Base-by-base conservation (phyloP, 2,329 filamentous ascomycete species). In the Fusarium ambrosium region DNA sequence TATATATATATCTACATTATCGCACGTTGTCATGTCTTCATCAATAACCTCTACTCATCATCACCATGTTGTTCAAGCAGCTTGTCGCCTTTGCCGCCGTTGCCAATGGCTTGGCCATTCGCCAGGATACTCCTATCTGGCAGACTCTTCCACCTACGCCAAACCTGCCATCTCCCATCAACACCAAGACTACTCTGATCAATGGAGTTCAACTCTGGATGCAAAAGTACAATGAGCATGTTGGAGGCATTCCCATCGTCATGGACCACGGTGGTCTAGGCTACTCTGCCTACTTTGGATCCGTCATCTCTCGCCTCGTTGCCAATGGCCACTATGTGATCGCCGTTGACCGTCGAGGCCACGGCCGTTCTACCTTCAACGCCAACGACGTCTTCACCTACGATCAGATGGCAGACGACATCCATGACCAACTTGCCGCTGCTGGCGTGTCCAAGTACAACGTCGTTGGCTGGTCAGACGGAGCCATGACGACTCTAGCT, bases 401-500 rank as follows among this genome's bases (percentile, higher is more conserved):
- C 63, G 79, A 82, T 14, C 76, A 80, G 67, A 84, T 85, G 71
- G 83, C 83, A 22, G 66, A 75, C 27, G 84, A 86, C 45, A 82
- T 81, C 6, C 72, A 80, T 32, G 79, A 69, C 6, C 79, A 83
- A 48, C 80, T 85, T 5, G 74, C 78, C 7, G 43, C 74, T 1
- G 72, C 78, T 6, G 80, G 81, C 1, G 76, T 85, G 2, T 64
- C 55, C 5, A 64, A 75, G 63, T 82, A 82, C 71, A 78, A 81
- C 66, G 79, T 83, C 29, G 81, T 85, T 6, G 84, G 84, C 29
- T 86, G 84, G 84, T 84, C 82, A 10, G 84, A 86, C 63, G 84
- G 84, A 45, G 84, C 80, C 39, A 81, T 81, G 22, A 83, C 82
- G 7, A 83, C 83, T 2, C 79, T 85, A 6, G 75, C 82, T 4